These are phyloP conservation scores for Euphorbia lathyris DNA, from an alignment of 345 rosid genomes.

Conservation along the genomic window DNA sequence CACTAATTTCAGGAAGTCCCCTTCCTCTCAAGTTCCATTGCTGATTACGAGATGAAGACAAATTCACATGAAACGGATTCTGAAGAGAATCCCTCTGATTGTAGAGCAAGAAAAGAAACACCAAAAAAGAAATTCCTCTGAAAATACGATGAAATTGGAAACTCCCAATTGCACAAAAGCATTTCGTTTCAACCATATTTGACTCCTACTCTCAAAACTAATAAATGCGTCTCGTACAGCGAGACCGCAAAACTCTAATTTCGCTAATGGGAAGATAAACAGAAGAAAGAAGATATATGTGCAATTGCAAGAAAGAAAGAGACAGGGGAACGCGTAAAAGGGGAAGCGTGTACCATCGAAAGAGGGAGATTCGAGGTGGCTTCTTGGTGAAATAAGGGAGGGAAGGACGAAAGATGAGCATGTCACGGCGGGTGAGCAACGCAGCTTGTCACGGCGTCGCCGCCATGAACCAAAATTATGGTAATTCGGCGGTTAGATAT, in stretches of 20 bases:
- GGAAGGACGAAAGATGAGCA: neutral
- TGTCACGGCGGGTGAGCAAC: neutral
- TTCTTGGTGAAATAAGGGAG: neutral
- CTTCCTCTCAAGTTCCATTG: neutral
- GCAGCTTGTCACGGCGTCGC: neutral
- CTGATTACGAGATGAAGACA: neutral
- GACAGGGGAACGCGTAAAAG: neutral
- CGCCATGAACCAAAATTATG: neutral
- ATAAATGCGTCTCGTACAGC: neutral
- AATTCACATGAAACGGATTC: slow-evolving; percentile 1
- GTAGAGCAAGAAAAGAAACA: slow-evolving; percentile 16
- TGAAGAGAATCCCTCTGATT: slow-evolving; percentile 8
- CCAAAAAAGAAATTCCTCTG: slow-evolving; percentile 18
- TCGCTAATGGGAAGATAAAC: neutral
- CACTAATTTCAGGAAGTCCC: slow-evolving; percentile 7
- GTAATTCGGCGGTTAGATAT: neutral
- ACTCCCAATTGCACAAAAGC: neutral
- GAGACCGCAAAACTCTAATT: neutral
- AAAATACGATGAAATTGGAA: slow-evolving; percentile 2
- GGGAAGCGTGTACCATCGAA: neutral
- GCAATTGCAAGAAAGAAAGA: neutral
- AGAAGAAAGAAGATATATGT: neutral
- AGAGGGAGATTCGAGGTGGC: neutral
- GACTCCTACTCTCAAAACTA: neutral
- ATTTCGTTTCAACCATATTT: neutral